Evolutionary conservation across 2,329 filamentous ascomycete genomes (phyloP), one percentile per base, ranked within the genome.

Genomic region (Arachnopeziza araneosa): DNA sequence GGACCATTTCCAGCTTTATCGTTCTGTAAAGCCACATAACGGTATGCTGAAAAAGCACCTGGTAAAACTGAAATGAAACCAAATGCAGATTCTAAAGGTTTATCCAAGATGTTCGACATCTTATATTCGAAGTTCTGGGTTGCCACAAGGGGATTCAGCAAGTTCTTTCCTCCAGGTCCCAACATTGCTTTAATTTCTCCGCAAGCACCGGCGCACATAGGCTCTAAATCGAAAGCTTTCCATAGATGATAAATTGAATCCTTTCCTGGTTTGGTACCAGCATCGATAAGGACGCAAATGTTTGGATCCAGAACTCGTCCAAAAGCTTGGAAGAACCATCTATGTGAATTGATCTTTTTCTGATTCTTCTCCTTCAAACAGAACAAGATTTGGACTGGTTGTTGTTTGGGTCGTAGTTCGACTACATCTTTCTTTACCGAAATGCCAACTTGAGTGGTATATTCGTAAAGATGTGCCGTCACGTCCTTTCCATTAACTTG

Each of bases 111-210:
- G 72, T 99, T 99, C 75, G 91, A 96, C 89, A 99, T 96, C 82
- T 99, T 99, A 83, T 99, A 99, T 78, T 99, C 95, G 69, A 99
- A 99, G 72, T 99, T 99, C 71, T 99, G 95, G 0, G 93, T 93
- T 1, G 95, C 95, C 23, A 99, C 90, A 4, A 99, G 83, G 0
- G 95, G 95, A 71, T 98, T 99, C 66, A 97, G 74, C 44, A 99
- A 83, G 69, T 96, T 92, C 75, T 90, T 93, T 65, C 93, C 93
- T 60, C 83, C 86, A 2, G 85, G 85, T 24, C 88, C 89, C 77
- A 98, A 80, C 93, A 98, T 97, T 66, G 93, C 93, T 76, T 99
- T 98, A 80, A 99, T 99, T 75, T 99, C 95, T 76, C 95, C 95
- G 75, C 95, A 99, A 69, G 95, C 93, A 68, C 95, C 95, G 67